Evolutionary conservation across 139 green algal species (phyloP).

Genomic region (Choricystis sp.): DNA sequence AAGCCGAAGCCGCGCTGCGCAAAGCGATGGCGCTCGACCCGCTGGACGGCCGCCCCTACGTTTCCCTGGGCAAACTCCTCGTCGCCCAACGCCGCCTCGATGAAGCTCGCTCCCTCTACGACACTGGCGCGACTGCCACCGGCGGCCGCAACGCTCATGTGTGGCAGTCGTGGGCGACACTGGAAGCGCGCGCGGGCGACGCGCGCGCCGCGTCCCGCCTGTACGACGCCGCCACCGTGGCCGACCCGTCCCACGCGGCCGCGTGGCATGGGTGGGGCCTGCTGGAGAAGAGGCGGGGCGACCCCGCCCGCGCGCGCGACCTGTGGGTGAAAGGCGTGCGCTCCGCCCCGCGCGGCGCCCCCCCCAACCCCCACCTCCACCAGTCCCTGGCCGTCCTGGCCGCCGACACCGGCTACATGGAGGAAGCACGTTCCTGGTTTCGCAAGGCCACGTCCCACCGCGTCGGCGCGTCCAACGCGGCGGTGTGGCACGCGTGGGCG

Average conservation of each 20-base stretch:
- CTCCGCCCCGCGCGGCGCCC: conserved; percentile 21
- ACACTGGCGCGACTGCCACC: conserved; percentile 61
- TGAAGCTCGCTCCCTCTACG: conserved; percentile 73
- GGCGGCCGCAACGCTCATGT: conserved; percentile 70
- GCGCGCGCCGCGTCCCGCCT: conserved; percentile 56
- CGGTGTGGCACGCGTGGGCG: conserved; percentile 78
- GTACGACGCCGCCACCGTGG: conserved; percentile 80
- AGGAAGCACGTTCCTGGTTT: conserved; percentile 75
- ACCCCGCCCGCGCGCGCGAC: conserved; percentile 50
- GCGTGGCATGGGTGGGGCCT: conserved; percentile 94
- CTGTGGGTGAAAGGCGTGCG: conserved; percentile 48
- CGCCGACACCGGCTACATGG: conserved; percentile 36
- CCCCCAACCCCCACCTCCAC: conserved; percentile 67
- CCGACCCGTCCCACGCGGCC: conserved; percentile 63
- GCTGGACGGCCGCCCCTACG: conserved; percentile 74
- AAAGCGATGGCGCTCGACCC: conserved; percentile 46
- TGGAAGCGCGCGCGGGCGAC: conserved; percentile 59
- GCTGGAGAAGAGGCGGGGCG: conserved; percentile 79
- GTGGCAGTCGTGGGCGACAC: conserved; percentile 79
- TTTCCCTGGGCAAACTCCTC: conserved; percentile 70
- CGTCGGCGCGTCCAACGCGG: conserved; percentile 26
- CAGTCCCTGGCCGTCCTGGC: conserved; percentile 66
- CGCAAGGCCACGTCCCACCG: conserved; percentile 34
- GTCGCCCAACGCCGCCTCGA: conserved; percentile 49
- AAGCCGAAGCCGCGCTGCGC: conserved; percentile 38